phyloP scores from a whole-genome alignment of 1,284 basidiomycete species.

The Thecaphora thlaspeos region DNA sequence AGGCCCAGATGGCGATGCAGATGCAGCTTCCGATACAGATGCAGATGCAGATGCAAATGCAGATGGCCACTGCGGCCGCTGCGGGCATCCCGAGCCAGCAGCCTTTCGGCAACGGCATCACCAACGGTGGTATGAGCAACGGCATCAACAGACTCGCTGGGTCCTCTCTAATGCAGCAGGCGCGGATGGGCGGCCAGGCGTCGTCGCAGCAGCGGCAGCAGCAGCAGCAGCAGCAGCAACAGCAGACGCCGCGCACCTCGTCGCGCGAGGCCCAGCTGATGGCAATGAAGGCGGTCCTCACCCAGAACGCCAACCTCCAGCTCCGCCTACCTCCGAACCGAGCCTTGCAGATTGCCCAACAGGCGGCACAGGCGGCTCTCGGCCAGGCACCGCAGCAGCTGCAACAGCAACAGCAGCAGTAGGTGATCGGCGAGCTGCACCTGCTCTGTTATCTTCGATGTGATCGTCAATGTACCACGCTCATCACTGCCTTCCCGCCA shows the following conservation, averaged over 20 bases:
- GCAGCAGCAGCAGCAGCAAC: constrained; percentile 12
- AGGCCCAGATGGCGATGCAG: constrained; percentile 33
- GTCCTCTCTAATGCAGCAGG: constrained; percentile 34
- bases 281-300: constrained; percentile 44
- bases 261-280: constrained; percentile 35
- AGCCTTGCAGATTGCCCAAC: constrained; percentile 39
- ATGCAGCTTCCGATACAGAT: constrained; percentile 30
- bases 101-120: constrained; percentile 30
- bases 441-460: too few species aligned
- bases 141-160: constrained; percentile 29
- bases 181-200: constrained; percentile 39
- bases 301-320: constrained; percentile 37
- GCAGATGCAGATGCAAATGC: constrained; percentile 42
- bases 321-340: constrained; percentile 40
- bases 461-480: too few species aligned
- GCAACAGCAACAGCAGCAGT: constrained; percentile 14
- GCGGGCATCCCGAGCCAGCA: constrained; percentile 18
- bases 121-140: constrained; percentile 20
- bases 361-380: constrained; percentile 34
- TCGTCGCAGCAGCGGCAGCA: constrained; percentile 38
- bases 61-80: constrained; percentile 36
- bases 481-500: too few species aligned
- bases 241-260: not conserved
- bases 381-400: constrained; percentile 21
- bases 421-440: not conserved